A percentile compares a stretch with the other conserved stretches of the same genome.
phyloP scores from a whole-genome alignment of 73 alveolate species.

The Tetrahymena borealis region DNA sequence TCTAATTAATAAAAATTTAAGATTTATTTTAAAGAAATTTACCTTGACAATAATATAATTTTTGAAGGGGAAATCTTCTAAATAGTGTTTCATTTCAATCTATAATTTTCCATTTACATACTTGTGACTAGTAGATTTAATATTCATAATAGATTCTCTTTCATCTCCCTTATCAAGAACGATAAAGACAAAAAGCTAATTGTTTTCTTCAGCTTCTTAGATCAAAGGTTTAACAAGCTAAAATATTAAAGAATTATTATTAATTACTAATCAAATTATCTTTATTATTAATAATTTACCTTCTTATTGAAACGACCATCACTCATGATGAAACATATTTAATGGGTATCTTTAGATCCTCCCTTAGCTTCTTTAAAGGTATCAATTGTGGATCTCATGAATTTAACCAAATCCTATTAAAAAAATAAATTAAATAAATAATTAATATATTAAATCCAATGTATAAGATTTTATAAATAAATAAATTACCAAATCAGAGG shows the following conservation, averaged over 20 bases:
- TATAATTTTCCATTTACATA: neutral
- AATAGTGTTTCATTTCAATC: constrained; percentile 79
- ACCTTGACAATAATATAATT: constrained; percentile 85
- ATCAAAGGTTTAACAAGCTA: constrained; percentile 77
- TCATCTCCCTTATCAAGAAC: constrained; percentile 21
- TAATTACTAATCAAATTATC: neutral
- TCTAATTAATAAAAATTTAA: neutral
- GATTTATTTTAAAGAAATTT: neutral
- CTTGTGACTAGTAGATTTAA: constrained; percentile 32
- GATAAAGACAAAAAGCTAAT: constrained; percentile 58
- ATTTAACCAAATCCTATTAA: constrained; percentile 74
- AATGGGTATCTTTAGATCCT: constrained; percentile 61
- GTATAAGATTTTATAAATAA: no score
- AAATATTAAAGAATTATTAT: neutral
- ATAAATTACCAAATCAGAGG: neutral
- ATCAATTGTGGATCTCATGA: constrained; percentile 68
- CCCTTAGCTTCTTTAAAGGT: constrained; percentile 61
- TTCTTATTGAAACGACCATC: constrained; percentile 97
- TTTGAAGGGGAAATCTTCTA: constrained; percentile 98
- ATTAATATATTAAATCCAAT: neutral
- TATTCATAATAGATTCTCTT: constrained; percentile 27
- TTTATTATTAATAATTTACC: constrained; percentile 6
- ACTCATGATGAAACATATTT: constrained; percentile 89
- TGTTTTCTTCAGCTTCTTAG: constrained; percentile 88
- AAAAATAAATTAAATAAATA: constrained; percentile 61